Evolutionary conservation across 1,284 basidiomycete species (phyloP), one percentile per base, ranked within the genome.

Genomic region (Thelephora terrestris): DNA sequence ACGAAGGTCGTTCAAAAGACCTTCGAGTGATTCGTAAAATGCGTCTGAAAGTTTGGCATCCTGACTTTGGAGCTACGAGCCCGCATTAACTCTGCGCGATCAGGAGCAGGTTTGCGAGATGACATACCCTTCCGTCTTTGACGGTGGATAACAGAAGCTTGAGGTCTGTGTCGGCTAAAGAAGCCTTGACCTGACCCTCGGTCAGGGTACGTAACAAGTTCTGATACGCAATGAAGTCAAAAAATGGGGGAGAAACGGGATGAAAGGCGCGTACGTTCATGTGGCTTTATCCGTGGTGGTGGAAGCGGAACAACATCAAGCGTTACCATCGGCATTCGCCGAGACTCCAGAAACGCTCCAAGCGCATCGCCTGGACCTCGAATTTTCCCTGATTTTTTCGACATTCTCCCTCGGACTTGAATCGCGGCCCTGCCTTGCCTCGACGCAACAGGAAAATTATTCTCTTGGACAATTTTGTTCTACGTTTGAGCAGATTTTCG

Each of bases 11-110:
- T 71, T 69, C 46, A 95, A 69, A 37, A 96, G 75, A 53, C 86
- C 87, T 61, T 97, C 93, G 45, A 96, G 73, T 1, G 88, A 86
- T 56, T 95, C 92, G 57, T 89, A 90, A 71, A 95, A 97, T 20
- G 85, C 80, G 61, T 95, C 91, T n/a, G 81, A 73, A 12, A 84
- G 75, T 63, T 87, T 91, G 46, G 71, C 66, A 64, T 88, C 85
- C 59, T 81, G 70, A 47, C 67, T 70, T 61, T 82, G 72, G 24
- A 71, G 70, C 77, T 82, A 57, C 24, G 47, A 39, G 47, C 44
- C 47, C 55, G 23, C 44, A 48, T n/a, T 50, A 56, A 49, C 49
- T 6, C n/a, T 36, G 35, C 39, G 47, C 55, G 47, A 58, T 55
- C 51, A 39, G 47, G 51, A 47, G 14, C 29, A 12, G 29, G 29